These are phyloP conservation scores for Jatropha multifida DNA, from an alignment of 441 rosid genomes.

Conservation along the genomic window DNA sequence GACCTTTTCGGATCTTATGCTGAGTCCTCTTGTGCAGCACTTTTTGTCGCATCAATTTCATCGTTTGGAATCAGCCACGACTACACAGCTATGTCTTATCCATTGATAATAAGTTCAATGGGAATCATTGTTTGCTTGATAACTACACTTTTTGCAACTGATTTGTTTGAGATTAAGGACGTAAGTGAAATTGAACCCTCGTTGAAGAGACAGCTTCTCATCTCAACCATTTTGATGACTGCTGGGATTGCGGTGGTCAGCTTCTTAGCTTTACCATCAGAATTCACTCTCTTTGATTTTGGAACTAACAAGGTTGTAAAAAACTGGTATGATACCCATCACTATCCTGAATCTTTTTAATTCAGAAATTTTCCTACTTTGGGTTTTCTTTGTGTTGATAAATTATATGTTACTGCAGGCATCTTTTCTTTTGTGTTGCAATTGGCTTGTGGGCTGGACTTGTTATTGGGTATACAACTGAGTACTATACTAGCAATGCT, in stretches of 20 bases:
- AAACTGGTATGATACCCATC: conserved; percentile 44
- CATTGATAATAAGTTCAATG: conserved; percentile 56
- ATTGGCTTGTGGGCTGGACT: conserved; percentile 96
- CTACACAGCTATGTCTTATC: conserved; percentile 57
- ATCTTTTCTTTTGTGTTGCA: conserved; percentile 74
- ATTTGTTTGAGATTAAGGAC: conserved; percentile 49
- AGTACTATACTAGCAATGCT: conserved; percentile 90
- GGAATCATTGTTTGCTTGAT: conserved; percentile 61
- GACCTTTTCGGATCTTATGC: conserved; percentile 66
- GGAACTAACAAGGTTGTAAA: conserved; percentile 50
- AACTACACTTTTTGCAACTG: conserved; percentile 66
- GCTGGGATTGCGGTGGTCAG: conserved; percentile 51
- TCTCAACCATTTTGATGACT: conserved; percentile 68
- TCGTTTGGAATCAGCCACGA: conserved; percentile 53
- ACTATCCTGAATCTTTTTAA: neutral
- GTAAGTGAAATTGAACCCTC: conserved; percentile 58
- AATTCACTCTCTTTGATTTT: conserved; percentile 53
- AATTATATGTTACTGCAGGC: conserved; percentile 47
- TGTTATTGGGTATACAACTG: conserved; percentile 73
- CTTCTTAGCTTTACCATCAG: conserved; percentile 55
- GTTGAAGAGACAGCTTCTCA: conserved; percentile 56
- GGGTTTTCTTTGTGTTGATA: neutral
- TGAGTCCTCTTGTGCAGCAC: conserved; percentile 66
- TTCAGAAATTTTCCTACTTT: neutral
- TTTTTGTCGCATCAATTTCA: conserved; percentile 63